These are phyloP conservation scores for Colletotrichum sp. DNA, from an alignment of 2,329 filamentous ascomycete species.

Conservation along the genomic window DNA sequence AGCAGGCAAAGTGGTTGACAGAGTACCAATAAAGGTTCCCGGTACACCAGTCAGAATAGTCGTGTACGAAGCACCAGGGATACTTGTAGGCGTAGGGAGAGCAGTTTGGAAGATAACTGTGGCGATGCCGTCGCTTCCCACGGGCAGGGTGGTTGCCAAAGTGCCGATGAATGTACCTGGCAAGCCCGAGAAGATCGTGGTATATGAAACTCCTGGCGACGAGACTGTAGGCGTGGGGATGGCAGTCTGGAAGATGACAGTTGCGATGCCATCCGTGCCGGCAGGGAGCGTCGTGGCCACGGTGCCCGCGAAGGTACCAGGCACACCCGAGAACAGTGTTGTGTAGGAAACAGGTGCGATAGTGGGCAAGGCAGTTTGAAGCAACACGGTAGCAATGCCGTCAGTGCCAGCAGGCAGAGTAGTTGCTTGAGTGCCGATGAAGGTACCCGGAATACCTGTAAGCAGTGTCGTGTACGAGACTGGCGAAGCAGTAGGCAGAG, in stretches of 20 bases:
- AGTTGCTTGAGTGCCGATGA: background rate
- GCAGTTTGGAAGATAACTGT: background rate
- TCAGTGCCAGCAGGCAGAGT: background rate
- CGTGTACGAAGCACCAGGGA: background rate
- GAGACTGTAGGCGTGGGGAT: background rate
- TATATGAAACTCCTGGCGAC: no score
- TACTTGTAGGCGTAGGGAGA: background rate
- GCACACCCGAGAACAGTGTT: background rate
- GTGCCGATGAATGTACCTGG: no score
- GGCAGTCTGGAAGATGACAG: background rate
- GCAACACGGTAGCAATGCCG: background rate
- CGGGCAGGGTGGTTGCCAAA: no score
- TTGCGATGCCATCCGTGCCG: background rate
- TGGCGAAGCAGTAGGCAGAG: no score
- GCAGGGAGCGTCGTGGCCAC: background rate
- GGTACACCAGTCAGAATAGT: background rate
- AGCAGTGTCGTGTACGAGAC: background rate
- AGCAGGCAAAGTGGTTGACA: background rate
- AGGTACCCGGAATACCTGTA: background rate
- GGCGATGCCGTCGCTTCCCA: background rate
- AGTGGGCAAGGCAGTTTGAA: background rate
- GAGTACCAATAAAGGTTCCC: background rate
- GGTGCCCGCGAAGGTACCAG: background rate
- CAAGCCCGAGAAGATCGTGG: no score
- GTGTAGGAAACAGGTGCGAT: background rate